Conservation (phyloP, 768 basidiomycete genomes). For the Trametes punicea region DNA sequence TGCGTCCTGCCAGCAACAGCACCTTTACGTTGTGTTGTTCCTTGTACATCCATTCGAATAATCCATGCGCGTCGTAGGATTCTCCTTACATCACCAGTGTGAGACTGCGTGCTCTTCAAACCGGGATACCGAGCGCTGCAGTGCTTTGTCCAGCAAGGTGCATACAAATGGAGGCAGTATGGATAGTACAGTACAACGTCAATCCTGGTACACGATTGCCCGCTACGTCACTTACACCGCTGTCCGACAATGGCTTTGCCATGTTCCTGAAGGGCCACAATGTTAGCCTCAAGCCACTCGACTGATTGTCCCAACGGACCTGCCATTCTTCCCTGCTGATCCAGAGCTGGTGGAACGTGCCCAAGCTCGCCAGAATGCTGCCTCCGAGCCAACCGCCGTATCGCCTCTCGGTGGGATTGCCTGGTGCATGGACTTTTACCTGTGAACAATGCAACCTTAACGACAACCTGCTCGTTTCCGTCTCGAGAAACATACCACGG, state of each 20-base stretch:
- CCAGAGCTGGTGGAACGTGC: constrained; percentile 98
- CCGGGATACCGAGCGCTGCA: background rate
- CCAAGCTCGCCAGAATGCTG: constrained; percentile 89
- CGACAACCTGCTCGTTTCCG: background rate
- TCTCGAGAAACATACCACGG: constrained; percentile 56
- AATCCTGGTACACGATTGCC: background rate
- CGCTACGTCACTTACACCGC: constrained; percentile 67
- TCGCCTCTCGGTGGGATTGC: constrained; percentile 83
- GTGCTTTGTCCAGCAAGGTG: no score
- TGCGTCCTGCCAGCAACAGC: constrained; percentile 16
- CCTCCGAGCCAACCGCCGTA: constrained; percentile 97
- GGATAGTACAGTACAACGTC: constrained; percentile 11
- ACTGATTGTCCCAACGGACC: constrained; percentile 41
- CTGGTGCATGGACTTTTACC: constrained; percentile 91
- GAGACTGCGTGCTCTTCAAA: background rate
- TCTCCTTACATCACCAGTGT: background rate
- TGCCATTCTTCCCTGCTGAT: constrained; percentile 93
- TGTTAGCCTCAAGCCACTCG: background rate
- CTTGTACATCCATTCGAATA: constrained; percentile 21
- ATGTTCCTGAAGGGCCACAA: constrained; percentile 1
- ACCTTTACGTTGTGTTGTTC: constrained; percentile 27
- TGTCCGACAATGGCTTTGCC: constrained; percentile 81
- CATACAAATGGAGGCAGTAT: background rate
- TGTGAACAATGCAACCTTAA: constrained; percentile 32
- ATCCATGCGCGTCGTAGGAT: constrained; percentile 2